A percentile compares a stretch with the other conserved stretches of the same genome.
phyloP scores from a whole-genome alignment of 83 land plant species.

The Picea abies region DNA sequence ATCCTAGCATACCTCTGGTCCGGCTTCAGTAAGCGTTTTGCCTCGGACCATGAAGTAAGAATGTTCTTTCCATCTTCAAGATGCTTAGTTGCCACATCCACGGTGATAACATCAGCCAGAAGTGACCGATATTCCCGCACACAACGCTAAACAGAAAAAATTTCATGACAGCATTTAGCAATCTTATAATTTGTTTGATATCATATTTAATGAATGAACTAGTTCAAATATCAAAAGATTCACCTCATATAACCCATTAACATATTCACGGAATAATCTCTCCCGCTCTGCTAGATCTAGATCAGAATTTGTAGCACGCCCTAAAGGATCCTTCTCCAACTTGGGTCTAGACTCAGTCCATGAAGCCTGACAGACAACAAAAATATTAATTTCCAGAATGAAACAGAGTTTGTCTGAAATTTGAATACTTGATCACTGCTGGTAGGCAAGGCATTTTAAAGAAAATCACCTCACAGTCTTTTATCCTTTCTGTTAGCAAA shows the following conservation, averaged over 20 bases:
- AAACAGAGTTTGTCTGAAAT: background rate
- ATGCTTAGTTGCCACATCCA: slow-evolving; percentile 58
- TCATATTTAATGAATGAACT: slow-evolving; percentile 3
- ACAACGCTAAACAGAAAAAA: slow-evolving; percentile 54
- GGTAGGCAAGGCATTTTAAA: background rate
- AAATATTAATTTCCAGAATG: background rate
- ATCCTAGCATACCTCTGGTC: slow-evolving; percentile 73
- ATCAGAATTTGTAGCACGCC: slow-evolving; percentile 85
- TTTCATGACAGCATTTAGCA: background rate
- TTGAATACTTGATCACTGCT: background rate
- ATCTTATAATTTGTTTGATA: background rate
- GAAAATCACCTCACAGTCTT: slow-evolving; percentile 84
- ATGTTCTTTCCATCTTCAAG: slow-evolving; percentile 72
- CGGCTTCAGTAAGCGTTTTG: slow-evolving; percentile 62
- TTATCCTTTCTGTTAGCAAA: slow-evolving; percentile 88
- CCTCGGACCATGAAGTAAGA: slow-evolving; percentile 82
- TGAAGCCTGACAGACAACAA: slow-evolving; percentile 63
- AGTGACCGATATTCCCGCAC: slow-evolving; percentile 63
- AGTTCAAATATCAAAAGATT: background rate
- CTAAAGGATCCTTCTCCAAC: slow-evolving; percentile 93
- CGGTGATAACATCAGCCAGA: slow-evolving; percentile 72
- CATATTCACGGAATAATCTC: slow-evolving; percentile 88
- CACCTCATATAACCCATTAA: slow-evolving; percentile 81
- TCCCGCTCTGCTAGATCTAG: slow-evolving; percentile 76
- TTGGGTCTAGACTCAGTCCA: slow-evolving; percentile 88